Percentiles rank a stretch among this genome's conserved stretches.
phyloP scores from a whole-genome alignment of 1,284 basidiomycete genomes.

The Ustilago cynodontis region DNA sequence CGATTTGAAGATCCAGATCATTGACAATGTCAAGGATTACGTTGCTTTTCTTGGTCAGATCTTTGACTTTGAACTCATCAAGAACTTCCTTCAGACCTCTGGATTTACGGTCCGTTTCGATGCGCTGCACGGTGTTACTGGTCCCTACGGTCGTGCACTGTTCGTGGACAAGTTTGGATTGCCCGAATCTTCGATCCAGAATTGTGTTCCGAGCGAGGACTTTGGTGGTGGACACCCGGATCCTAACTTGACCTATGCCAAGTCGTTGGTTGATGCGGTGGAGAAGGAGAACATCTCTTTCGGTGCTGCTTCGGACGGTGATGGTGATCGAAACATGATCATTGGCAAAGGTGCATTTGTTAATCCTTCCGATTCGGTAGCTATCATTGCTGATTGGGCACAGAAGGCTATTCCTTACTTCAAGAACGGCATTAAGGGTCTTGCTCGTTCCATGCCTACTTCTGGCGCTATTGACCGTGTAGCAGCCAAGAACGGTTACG shows the following conservation, averaged over 20 bases:
- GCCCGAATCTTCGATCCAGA: conserved; percentile 84
- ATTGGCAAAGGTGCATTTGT: conserved; percentile 98
- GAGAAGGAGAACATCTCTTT: conserved; percentile 89
- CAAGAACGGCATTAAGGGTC: conserved; percentile 88
- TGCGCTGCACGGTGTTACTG: conserved; percentile 95
- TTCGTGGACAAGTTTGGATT: conserved; percentile 88
- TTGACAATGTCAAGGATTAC: conserved; percentile 95
- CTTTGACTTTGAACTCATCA: conserved; percentile 95
- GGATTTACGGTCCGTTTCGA: conserved; percentile 91
- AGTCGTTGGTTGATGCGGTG: conserved; percentile 90
- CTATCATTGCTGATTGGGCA: conserved; percentile 97
- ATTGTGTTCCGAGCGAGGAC: conserved; percentile 89
- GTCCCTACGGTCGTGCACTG: conserved; percentile 92
- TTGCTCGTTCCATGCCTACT: conserved; percentile 97
- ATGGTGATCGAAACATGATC: conserved; percentile 99
- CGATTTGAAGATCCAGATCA: conserved; percentile 82
- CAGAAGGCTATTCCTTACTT: conserved; percentile 96
- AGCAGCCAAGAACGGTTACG: conserved; percentile 91
- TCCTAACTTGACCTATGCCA: conserved; percentile 97
- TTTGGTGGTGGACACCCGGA: conserved; percentile 98
- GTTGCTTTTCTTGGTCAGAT: conserved; percentile 84
- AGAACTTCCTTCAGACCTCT: conserved; percentile 81
- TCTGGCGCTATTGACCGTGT: conserved; percentile 96
- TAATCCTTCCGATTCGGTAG: conserved; percentile 95
- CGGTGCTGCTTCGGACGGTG: conserved; percentile 95